Conservation (phyloP, 2,329 filamentous ascomycete species). For the Aspergillus fumigatiaffinis region DNA sequence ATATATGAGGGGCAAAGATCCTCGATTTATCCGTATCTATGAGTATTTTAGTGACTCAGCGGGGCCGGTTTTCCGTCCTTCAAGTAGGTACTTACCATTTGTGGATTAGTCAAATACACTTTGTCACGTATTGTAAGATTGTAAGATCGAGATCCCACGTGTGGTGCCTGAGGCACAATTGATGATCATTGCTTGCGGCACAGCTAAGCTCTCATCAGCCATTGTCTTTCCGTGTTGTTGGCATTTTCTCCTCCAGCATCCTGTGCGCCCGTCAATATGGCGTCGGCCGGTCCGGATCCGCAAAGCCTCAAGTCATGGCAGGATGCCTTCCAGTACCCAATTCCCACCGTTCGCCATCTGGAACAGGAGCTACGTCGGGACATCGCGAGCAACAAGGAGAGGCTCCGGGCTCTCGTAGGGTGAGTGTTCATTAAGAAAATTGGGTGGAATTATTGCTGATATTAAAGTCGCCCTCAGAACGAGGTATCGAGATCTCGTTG, state of each 20-base stretch:
- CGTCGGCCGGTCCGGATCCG: slow-evolving; percentile 55
- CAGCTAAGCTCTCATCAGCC: neutral
- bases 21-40: neutral
- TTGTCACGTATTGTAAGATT: slow-evolving; percentile 1
- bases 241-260: slow-evolving; percentile 7
- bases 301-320: slow-evolving; percentile 58
- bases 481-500: slow-evolving; percentile 82
- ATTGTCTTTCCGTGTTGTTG: slow-evolving; percentile 2
- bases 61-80: neutral
- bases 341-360: slow-evolving; percentile 59
- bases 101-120: slow-evolving; percentile 6
- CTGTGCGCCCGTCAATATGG: slow-evolving; percentile 38
- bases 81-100: slow-evolving; percentile 1
- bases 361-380: slow-evolving; percentile 62
- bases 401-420: slow-evolving; percentile 64
- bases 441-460: slow-evolving; percentile 2
- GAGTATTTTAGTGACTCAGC: neutral
- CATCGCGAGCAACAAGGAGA: slow-evolving; percentile 61
- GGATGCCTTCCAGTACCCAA: slow-evolving; percentile 63
- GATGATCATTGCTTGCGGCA: slow-evolving; percentile 5
- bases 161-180: slow-evolving; percentile 17
- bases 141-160: slow-evolving; percentile 5
- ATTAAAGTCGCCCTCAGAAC: slow-evolving; percentile 39
- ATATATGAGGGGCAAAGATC: slow-evolving; percentile 2
- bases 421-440: slow-evolving; percentile 31